Evolutionary conservation across 2,329 filamentous ascomycete species (phyloP).

Genomic region (Emmonsia crescens): DNA sequence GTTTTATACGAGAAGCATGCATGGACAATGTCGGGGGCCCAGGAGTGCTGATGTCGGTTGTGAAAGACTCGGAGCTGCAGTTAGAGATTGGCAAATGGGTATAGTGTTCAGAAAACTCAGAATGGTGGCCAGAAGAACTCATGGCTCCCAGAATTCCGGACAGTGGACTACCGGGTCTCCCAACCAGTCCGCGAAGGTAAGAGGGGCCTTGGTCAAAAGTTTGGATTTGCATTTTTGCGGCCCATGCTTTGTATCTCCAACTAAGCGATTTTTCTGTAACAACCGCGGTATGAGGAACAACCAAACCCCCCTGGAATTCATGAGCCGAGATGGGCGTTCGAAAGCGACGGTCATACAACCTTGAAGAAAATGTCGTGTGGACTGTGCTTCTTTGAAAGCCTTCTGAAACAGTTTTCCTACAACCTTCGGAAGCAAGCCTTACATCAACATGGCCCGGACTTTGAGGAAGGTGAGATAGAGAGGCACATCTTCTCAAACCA

Average conservation of each 20-base stretch:
- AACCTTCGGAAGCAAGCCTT: neutral
- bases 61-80: neutral
- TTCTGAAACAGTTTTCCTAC: neutral
- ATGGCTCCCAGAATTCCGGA: slow-evolving; percentile 19
- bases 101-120: neutral
- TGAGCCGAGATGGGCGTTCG: neutral
- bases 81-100: neutral
- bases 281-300: neutral
- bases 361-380: neutral
- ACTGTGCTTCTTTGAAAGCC: neutral
- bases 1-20: neutral
- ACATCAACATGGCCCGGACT: neutral
- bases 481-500: neutral
- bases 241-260: slow-evolving; percentile 27
- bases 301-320: neutral
- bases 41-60: neutral
- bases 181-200: slow-evolving; percentile 15
- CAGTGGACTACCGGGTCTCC: slow-evolving; percentile 28
- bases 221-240: slow-evolving; percentile 27
- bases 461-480: neutral
- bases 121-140: slow-evolving; percentile 8
- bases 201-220: slow-evolving; percentile 12
- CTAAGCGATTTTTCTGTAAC: slow-evolving; percentile 1
- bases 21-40: neutral
- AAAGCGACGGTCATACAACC: neutral